Evolutionary conservation across 257 asterid genomes (phyloP).

Genomic region (Rehmannia glutinosa): DNA sequence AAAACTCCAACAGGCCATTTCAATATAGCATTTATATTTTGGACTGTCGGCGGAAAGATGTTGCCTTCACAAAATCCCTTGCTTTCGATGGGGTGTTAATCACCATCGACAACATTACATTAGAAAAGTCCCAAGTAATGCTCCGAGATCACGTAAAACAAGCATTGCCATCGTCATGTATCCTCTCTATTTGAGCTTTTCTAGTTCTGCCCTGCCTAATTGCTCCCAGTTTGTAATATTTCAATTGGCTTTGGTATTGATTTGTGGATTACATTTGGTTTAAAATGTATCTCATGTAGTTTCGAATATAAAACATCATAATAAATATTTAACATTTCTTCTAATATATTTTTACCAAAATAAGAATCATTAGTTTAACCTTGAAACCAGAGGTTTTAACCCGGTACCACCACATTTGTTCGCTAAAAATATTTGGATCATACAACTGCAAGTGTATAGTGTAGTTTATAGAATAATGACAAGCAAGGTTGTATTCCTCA

Average conservation of each 20-base stretch:
- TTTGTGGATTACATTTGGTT: too few relatives aligned
- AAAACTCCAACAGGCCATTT: constrained; percentile 82
- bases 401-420: too few relatives aligned
- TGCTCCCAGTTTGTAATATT: neutral
- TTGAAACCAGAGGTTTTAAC: too few relatives aligned
- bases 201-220: neutral
- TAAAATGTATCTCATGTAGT: too few relatives aligned
- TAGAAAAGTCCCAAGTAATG: constrained; percentile 64
- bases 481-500: too few relatives aligned
- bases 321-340: too few relatives aligned
- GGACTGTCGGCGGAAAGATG: constrained; percentile 81
- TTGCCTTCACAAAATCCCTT: constrained; percentile 74
- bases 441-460: too few relatives aligned
- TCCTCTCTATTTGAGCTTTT: neutral
- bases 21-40: constrained; percentile 77
- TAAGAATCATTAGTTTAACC: too few relatives aligned
- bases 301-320: too few relatives aligned
- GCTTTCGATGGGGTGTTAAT: constrained; percentile 74
- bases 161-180: constrained; percentile 70
- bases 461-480: too few relatives aligned
- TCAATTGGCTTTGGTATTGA: neutral
- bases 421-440: too few relatives aligned
- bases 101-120: constrained; percentile 62
- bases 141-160: constrained; percentile 58
- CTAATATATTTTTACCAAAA: too few relatives aligned